Conservation (phyloP, 345 rosid genomes). For the Camelina laxa region DNA sequence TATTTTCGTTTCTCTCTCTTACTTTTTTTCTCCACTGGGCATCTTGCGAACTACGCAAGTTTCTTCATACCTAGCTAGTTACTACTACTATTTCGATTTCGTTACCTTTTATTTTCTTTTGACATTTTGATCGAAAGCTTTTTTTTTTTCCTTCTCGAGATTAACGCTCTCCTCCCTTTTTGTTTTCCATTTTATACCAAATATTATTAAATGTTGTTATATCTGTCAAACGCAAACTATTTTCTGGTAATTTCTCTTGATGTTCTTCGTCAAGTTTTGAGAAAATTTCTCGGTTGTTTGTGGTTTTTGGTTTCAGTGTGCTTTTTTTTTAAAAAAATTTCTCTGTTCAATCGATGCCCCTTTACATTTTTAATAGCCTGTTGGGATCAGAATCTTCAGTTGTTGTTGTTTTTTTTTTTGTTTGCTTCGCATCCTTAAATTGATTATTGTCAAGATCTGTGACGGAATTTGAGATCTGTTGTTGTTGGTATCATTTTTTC, state of each 20-base stretch:
- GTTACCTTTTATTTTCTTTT: constrained; percentile 13
- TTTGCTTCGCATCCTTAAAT: background rate
- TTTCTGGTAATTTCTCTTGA: constrained; percentile 29
- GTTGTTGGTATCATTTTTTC: background rate
- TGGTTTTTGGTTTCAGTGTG: constrained; percentile 6
- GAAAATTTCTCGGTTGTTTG: constrained; percentile 1
- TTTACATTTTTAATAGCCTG: background rate
- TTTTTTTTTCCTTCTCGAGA: constrained; percentile 3
- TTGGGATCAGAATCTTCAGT: constrained; percentile 7
- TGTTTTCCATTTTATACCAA: background rate
- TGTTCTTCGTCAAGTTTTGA: background rate
- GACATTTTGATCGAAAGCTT: constrained; percentile 27
- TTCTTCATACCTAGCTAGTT: constrained; percentile 5
- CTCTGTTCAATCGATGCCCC: background rate
- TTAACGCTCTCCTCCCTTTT: background rate
- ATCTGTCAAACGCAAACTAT: background rate
- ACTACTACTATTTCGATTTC: background rate
- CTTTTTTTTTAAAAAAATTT: background rate
- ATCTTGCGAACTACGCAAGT: constrained; percentile 42
- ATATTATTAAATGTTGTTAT: background rate
- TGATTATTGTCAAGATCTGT: constrained; percentile 29
- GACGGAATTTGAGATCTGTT: constrained; percentile 27
- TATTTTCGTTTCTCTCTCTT: constrained; percentile 34
- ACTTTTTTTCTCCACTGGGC: constrained; percentile 28
- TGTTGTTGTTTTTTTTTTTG: background rate